phyloP scores from a whole-genome alignment of 2,329 filamentous ascomycete genomes.

The Pochonia chlamydosporia region DNA sequence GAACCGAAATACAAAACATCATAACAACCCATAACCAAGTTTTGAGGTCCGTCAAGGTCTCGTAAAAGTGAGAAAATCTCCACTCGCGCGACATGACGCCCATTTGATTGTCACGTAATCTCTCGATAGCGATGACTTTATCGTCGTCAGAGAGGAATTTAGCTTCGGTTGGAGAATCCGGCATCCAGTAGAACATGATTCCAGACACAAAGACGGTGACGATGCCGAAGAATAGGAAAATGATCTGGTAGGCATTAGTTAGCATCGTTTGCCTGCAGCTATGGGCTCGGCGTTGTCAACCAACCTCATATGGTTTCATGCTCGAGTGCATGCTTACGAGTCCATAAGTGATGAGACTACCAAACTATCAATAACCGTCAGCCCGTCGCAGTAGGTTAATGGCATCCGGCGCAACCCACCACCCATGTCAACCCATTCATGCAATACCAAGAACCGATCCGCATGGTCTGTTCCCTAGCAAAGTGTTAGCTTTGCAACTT shows the following conservation, averaged over 20 bases:
- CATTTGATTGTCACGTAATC: constrained; percentile 49
- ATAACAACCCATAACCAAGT: constrained; percentile 54
- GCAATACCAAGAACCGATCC: constrained; percentile 53
- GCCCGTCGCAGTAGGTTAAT: constrained; percentile 9
- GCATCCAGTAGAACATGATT: constrained; percentile 41
- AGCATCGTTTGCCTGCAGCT: background rate
- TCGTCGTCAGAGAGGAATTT: constrained; percentile 45
- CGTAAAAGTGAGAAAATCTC: constrained; percentile 44
- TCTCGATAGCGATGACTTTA: constrained; percentile 47
- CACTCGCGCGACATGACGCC: constrained; percentile 47
- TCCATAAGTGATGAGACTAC: constrained; percentile 51
- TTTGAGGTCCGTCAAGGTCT: constrained; percentile 51
- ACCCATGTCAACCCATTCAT: constrained; percentile 57
- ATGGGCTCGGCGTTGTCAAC: background rate
- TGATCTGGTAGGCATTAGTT: constrained; percentile 30
- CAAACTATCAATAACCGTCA: constrained; percentile 30
- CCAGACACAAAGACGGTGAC: constrained; percentile 42
- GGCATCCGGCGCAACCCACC: constrained; percentile 18
- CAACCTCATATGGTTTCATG: constrained; percentile 42
- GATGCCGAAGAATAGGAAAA: constrained; percentile 48
- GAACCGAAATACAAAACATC: constrained; percentile 50
- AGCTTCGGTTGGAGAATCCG: constrained; percentile 43
- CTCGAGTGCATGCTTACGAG: constrained; percentile 49
- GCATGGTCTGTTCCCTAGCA: constrained; percentile 46
- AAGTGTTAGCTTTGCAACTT: constrained; percentile 7